Evolutionary conservation across 1,139 yeast genomes (phyloP).

Genomic region (Ogataea hybrid): DNA sequence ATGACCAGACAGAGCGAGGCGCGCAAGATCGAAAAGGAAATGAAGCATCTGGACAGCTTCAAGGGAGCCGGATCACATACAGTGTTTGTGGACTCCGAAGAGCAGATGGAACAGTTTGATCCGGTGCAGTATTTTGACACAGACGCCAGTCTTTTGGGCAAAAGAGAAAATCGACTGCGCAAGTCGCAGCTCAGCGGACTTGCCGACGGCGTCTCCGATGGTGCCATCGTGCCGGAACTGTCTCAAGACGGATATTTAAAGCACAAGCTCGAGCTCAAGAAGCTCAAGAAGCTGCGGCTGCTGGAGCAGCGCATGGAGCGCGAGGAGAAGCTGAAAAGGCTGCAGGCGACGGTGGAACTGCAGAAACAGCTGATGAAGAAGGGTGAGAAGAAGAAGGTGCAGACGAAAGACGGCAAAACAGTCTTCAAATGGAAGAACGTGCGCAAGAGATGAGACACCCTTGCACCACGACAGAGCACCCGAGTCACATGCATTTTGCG

Average conservation of each 20-base stretch:
- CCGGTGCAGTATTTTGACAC: conserved; percentile 71
- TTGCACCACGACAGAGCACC: not conserved
- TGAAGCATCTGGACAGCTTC: conserved; percentile 49
- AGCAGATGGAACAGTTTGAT: conserved; percentile 55
- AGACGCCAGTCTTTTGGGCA: conserved; percentile 56
- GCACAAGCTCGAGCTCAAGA: conserved; percentile 51
- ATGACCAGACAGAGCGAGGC: conserved; percentile 71
- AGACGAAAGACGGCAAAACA: conserved; percentile 60
- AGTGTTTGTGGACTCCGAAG: conserved; percentile 70
- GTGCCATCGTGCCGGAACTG: conserved; percentile 32
- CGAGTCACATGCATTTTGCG: conserved; percentile 3
- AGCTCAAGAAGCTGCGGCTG: conserved; percentile 54
- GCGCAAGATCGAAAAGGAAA: conserved; percentile 60
- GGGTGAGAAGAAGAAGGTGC: conserved; percentile 78
- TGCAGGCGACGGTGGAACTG: conserved; percentile 68
- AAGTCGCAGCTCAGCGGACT: conserved; percentile 54
- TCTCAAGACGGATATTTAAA: conserved; percentile 28
- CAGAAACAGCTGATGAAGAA: conserved; percentile 88
- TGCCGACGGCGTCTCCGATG: conserved; percentile 29
- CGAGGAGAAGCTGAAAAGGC: conserved; percentile 61
- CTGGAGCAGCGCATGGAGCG: conserved; percentile 63
- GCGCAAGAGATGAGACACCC: conserved; percentile 56
- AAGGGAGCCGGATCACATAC: conserved; percentile 72
- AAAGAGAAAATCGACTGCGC: conserved; percentile 73
- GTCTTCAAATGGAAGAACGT: conserved; percentile 86